Conservation (phyloP, 2,329 filamentous ascomycete species). For the Dryadomyces sulphureus region DNA sequence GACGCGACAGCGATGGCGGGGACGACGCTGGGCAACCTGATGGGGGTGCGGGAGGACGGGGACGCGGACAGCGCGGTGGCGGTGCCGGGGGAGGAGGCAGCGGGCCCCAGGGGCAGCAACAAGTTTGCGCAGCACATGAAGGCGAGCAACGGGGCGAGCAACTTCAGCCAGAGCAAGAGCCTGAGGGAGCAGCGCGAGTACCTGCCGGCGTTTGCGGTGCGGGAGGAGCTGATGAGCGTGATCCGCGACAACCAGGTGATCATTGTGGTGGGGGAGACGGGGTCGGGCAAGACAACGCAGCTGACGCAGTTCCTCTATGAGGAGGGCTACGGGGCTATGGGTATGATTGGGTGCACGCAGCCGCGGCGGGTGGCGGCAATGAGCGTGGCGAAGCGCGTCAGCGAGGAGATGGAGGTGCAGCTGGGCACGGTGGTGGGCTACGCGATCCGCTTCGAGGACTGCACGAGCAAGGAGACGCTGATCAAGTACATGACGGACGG, state of each 20-base stretch:
- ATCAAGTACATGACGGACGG: constrained; percentile 99
- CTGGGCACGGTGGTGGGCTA: constrained; percentile 84
- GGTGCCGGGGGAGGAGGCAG: constrained; percentile 54
- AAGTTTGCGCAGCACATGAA: constrained; percentile 91
- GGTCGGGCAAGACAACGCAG: constrained; percentile 95
- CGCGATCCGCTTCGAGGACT: constrained; percentile 96
- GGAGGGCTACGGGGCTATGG: constrained; percentile 76
- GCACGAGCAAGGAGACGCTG: constrained; percentile 82
- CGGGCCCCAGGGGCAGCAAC: constrained; percentile 24
- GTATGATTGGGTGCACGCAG: constrained; percentile 93
- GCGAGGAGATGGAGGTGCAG: constrained; percentile 93
- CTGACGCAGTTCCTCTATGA: constrained; percentile 92
- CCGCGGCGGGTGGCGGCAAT: constrained; percentile 93
- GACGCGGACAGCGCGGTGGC: constrained; percentile 82
- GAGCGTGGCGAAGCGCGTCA: constrained; percentile 96
- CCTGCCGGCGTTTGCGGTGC: constrained; percentile 86
- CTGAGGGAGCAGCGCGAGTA: constrained; percentile 84
- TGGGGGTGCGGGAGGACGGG: constrained; percentile 90
- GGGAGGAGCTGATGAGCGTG: constrained; percentile 80
- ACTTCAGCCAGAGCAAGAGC: constrained; percentile 86
- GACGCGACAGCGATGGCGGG: constrained; percentile 88
- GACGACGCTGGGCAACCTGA: constrained; percentile 82
- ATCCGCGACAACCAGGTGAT: constrained; percentile 95
- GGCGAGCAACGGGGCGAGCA: constrained; percentile 70
- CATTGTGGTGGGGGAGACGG: constrained; percentile 93